phyloP scores from a whole-genome alignment of 768 basidiomycete genomes.

The Mycena epipterygia region DNA sequence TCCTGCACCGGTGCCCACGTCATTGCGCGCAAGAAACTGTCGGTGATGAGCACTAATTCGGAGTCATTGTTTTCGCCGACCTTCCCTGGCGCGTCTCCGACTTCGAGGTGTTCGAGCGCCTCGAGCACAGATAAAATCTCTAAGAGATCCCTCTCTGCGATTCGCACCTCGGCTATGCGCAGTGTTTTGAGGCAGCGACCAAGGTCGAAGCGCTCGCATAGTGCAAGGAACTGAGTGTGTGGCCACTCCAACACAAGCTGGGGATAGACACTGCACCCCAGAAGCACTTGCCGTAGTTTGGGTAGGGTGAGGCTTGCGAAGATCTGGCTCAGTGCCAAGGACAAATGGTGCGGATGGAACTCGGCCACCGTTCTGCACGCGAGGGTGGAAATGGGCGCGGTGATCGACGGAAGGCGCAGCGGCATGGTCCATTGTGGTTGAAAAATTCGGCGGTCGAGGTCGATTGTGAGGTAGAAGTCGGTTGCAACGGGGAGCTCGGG shows the following conservation, averaged over 20 bases:
- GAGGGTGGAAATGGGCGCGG: conserved; percentile 5
- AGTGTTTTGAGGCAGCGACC: conserved; percentile 11
- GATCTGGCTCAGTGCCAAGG: too few relatives aligned
- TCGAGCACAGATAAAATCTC: conserved; percentile 13
- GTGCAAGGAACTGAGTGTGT: conserved; percentile 15
- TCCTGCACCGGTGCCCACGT: too few relatives aligned
- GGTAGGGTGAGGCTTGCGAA: too few relatives aligned
- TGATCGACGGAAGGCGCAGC: neutral
- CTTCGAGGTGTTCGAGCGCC: conserved; percentile 19
- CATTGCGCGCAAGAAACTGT: too few relatives aligned
- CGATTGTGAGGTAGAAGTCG: conserved; percentile 3
- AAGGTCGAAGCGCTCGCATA: conserved; percentile 8
- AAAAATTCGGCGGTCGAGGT: conserved; percentile 2
- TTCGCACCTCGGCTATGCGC: conserved; percentile 5
- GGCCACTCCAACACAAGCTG: conserved; percentile 13
- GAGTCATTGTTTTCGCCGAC: neutral
- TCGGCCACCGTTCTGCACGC: neutral
- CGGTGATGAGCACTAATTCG: neutral
- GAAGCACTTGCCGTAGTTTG: too few relatives aligned
- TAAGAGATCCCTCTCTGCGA: neutral
- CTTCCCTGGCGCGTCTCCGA: conserved; percentile 1
- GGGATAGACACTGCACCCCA: conserved; percentile 5
- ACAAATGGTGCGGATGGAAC: too few relatives aligned
- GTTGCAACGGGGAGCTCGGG: conserved; percentile 1
- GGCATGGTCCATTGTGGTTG: neutral